Evolutionary conservation across 2,329 filamentous ascomycete genomes (phyloP).

Genomic region (Parastagonospora avenae): DNA sequence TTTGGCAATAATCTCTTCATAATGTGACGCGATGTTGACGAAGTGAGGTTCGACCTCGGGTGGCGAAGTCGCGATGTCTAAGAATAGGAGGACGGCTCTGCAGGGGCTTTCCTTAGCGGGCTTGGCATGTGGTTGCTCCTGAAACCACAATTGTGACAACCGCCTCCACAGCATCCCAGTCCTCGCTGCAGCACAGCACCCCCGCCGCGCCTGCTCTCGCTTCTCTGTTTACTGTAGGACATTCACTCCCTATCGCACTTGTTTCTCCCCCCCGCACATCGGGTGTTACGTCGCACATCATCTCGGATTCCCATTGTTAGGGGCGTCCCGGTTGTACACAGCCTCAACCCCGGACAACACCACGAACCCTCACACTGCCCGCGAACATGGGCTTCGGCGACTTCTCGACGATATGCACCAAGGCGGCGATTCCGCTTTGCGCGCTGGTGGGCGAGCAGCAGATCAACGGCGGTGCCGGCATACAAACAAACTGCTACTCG

Average conservation of each 20-base stretch:
- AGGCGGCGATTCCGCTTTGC: conserved; percentile 85
- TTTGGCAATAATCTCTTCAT: too few relatives aligned
- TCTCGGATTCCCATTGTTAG: conserved; percentile 4
- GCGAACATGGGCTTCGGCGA: conserved; percentile 81
- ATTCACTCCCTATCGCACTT: conserved; percentile 30
- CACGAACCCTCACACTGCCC: conserved; percentile 6
- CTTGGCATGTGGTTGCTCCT: conserved; percentile 19
- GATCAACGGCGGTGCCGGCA: conserved; percentile 72
- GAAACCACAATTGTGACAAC: conserved; percentile 38
- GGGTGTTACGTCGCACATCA: conserved; percentile 3
- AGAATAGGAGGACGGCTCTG: background rate
- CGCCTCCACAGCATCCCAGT: conserved; percentile 22
- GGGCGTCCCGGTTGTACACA: conserved; percentile 14
- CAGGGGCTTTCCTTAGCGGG: conserved; percentile 6
- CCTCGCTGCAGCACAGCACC: conserved; percentile 19
- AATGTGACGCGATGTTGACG: too few relatives aligned
- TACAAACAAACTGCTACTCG: conserved; percentile 89
- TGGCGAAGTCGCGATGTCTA: background rate
- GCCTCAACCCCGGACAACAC: conserved; percentile 13
- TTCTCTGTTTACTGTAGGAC: conserved; percentile 18
- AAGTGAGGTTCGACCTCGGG: too few relatives aligned
- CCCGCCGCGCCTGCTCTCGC: conserved; percentile 25
- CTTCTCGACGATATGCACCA: conserved; percentile 84
- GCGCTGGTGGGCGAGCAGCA: conserved; percentile 77
- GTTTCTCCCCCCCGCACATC: conserved; percentile 11